These are phyloP conservation scores for Gossypium arboreum DNA, from an alignment of 345 rosid species.

Conservation along the genomic window DNA sequence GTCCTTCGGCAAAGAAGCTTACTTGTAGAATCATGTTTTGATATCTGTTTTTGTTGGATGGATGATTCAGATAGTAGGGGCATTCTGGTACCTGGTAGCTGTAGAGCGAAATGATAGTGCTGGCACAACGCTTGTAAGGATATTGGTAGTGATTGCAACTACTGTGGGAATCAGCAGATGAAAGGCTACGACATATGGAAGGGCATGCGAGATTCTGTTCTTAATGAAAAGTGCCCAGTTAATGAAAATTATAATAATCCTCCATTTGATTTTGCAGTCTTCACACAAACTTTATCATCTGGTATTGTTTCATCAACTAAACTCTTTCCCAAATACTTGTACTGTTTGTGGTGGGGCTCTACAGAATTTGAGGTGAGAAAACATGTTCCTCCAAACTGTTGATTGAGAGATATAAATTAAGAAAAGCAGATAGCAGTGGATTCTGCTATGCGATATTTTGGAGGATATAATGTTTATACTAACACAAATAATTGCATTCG, in stretches of 20 bases:
- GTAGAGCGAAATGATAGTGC: constrained; percentile 75
- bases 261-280: constrained; percentile 78
- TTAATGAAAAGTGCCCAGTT: constrained; percentile 33
- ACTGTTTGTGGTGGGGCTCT: constrained; percentile 97
- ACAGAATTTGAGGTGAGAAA: constrained; percentile 76
- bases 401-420: background rate
- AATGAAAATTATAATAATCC: constrained; percentile 31
- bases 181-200: constrained; percentile 31
- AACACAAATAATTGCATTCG: background rate
- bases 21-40: constrained; percentile 4
- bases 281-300: constrained; percentile 54
- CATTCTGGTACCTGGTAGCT: constrained; percentile 87
- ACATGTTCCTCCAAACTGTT: background rate
- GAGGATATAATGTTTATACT: background rate
- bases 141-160: constrained; percentile 30
- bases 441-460: too few species aligned
- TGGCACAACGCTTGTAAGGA: constrained; percentile 54
- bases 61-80: constrained; percentile 71
- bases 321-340: constrained; percentile 71
- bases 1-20: background rate
- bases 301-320: constrained; percentile 65
- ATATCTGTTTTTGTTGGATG: constrained; percentile 16
- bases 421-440: too few species aligned
- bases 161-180: constrained; percentile 58
- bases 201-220: constrained; percentile 24